Evolutionary conservation across 768 basidiomycete species (phyloP).

Genomic region (Dioszegia hungarica): DNA sequence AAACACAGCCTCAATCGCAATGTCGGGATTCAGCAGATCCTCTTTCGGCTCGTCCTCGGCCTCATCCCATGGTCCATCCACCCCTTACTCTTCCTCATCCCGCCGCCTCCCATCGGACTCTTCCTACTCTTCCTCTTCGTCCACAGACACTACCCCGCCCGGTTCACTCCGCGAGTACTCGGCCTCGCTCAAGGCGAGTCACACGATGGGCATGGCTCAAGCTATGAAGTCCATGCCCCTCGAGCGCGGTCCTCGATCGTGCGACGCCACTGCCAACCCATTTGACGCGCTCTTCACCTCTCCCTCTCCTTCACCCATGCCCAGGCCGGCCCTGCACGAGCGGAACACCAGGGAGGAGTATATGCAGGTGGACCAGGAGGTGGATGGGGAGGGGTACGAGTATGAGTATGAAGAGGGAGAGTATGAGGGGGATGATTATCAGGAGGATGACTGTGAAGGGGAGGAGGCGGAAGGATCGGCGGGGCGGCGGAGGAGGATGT

Average conservation of each 20-base stretch:
- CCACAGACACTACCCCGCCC: conserved; percentile 18
- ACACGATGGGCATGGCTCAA: conserved; percentile 19
- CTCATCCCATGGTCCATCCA: conserved; percentile 4
- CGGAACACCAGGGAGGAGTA: no score
- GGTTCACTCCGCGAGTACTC: conserved; percentile 23
- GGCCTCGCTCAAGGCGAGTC: conserved; percentile 14
- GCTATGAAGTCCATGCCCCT: conserved; percentile 26
- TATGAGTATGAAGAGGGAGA: no score
- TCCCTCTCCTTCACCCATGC: conserved; percentile 11
- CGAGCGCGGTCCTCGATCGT: conserved; percentile 19
- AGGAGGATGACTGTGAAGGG: no score
- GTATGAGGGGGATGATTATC: no score
- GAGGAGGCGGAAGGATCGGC: neutral
- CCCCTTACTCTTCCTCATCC: neutral
- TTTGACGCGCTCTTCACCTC: conserved; percentile 27
- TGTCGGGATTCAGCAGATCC: conserved; percentile 1
- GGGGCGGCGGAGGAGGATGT: neutral
- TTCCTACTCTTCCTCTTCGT: no score
- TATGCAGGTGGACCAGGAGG: no score
- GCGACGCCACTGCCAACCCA: conserved; percentile 19
- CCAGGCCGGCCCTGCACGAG: neutral
- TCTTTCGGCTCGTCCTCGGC: neutral
- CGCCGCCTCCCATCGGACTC: neutral
- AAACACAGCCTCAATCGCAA: no score
- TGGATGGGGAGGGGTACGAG: no score